Evolutionary conservation across 805 yeast species (phyloP).

Genomic region (Blastobotrys americana): DNA sequence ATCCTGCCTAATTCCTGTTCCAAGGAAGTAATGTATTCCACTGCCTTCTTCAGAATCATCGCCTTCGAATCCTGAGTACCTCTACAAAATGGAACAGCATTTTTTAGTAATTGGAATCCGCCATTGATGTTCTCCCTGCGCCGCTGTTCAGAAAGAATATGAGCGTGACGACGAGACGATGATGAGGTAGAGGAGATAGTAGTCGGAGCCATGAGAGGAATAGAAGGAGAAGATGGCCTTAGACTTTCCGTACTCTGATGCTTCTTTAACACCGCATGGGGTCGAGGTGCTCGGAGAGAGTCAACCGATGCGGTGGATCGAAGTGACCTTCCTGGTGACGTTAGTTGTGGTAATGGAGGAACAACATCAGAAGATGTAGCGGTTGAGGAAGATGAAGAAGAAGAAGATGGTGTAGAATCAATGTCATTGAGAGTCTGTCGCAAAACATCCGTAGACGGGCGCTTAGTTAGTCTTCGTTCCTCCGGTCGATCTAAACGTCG

Average conservation of each 20-base stretch:
- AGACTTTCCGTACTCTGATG: slow-evolving; percentile 7
- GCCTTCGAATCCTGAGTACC: slow-evolving; percentile 42
- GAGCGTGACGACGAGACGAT: slow-evolving; percentile 32
- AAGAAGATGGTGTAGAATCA: background rate
- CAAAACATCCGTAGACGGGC: background rate
- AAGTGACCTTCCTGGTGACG: background rate
- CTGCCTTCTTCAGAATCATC: slow-evolving; percentile 36
- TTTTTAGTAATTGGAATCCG: slow-evolving; percentile 37
- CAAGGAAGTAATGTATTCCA: slow-evolving; percentile 36
- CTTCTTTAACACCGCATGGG: background rate
- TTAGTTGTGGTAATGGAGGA: background rate
- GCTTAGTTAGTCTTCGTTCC: background rate
- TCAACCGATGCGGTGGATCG: background rate
- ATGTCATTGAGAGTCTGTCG: background rate
- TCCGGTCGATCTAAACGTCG: background rate
- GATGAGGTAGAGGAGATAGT: slow-evolving; percentile 20
- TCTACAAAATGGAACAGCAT: slow-evolving; percentile 36
- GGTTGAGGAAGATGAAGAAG: background rate
- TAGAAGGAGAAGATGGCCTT: slow-evolving; percentile 7
- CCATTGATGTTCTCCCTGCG: slow-evolving; percentile 42
- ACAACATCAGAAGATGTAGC: background rate
- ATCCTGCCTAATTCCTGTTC: slow-evolving; percentile 24
- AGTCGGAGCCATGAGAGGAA: slow-evolving; percentile 20
- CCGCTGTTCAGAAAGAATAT: slow-evolving; percentile 41
- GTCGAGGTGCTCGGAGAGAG: background rate